Conservation (phyloP, 768 basidiomycete genomes). For the Glaciozyma martinii region DNA sequence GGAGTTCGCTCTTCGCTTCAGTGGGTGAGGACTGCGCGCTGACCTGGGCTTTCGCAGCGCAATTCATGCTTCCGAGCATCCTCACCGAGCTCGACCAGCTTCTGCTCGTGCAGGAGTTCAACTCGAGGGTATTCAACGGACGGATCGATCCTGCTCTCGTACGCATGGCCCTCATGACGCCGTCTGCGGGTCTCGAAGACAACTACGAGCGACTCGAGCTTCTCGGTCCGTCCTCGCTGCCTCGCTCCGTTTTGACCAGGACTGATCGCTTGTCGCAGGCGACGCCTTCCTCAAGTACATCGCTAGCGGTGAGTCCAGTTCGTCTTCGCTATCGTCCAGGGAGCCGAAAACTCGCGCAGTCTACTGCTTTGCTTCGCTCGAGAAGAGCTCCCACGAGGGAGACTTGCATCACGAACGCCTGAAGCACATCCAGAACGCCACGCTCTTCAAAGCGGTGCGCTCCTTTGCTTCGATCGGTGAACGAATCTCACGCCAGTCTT, state of each 20-base stretch:
- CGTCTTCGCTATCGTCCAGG: neutral
- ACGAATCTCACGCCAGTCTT: neutral
- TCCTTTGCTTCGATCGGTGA: too few relatives aligned
- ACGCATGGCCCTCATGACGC: conserved; percentile 58
- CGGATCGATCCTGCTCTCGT: conserved; percentile 56
- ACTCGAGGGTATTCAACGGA: conserved; percentile 57
- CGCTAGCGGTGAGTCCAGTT: conserved; percentile 34
- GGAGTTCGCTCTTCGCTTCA: neutral
- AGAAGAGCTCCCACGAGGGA: conserved; percentile 53
- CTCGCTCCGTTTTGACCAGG: neutral
- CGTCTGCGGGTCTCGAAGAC: conserved; percentile 58
- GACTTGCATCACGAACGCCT: conserved; percentile 59
- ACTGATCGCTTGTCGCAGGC: conserved; percentile 42
- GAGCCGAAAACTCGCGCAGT: conserved; percentile 44
- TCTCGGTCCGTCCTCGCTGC: conserved; percentile 50
- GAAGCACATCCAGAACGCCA: conserved; percentile 64
- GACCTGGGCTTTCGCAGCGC: conserved; percentile 52
- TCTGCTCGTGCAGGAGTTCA: conserved; percentile 68
- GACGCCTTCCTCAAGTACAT: conserved; percentile 78
- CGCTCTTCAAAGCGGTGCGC: conserved; percentile 48
- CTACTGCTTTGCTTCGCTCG: conserved; percentile 58
- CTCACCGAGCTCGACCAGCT: conserved; percentile 62
- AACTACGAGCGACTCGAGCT: conserved; percentile 81
- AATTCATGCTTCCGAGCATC: conserved; percentile 64
- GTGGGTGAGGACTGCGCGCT: neutral